These are phyloP conservation scores for Monilinia laxa DNA, from an alignment of 2,329 filamentous ascomycete species.

Conservation along the genomic window DNA sequence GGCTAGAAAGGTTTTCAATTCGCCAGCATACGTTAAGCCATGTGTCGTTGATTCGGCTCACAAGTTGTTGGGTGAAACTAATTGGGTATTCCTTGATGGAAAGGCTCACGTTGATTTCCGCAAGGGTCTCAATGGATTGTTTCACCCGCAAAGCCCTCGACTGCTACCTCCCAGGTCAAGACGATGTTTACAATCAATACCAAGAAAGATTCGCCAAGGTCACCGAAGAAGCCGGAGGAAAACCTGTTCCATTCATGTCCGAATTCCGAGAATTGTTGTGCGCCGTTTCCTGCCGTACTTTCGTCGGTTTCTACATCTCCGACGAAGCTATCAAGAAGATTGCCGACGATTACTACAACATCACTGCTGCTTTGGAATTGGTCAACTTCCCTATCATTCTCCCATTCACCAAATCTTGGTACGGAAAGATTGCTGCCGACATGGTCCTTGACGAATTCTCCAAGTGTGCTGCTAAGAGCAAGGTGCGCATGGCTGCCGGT, in stretches of 20 bases:
- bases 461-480: slow-evolving; percentile 90
- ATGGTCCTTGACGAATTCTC: slow-evolving; percentile 88
- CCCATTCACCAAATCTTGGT: slow-evolving; percentile 94
- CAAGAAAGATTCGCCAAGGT: slow-evolving; percentile 76
- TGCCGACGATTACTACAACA: slow-evolving; percentile 93
- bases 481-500: slow-evolving; percentile 85
- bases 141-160: slow-evolving; percentile 91
- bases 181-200: slow-evolving; percentile 87
- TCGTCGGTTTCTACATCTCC: slow-evolving; percentile 92
- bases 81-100: slow-evolving; percentile 97
- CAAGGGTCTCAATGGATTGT: slow-evolving; percentile 91
- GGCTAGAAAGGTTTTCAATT: slow-evolving; percentile 96
- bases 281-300: slow-evolving; percentile 92
- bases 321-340: slow-evolving; percentile 91
- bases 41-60: slow-evolving; percentile 93
- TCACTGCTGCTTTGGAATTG: slow-evolving; percentile 91
- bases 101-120: slow-evolving; percentile 95
- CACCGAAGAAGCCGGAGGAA: slow-evolving; percentile 68
- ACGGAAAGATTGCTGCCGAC: slow-evolving; percentile 92
- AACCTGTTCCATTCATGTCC: slow-evolving; percentile 84
- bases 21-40: slow-evolving; percentile 86
- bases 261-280: slow-evolving; percentile 94
- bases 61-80: slow-evolving; percentile 86
- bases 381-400: slow-evolving; percentile 98
- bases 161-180: slow-evolving; percentile 85